Evolutionary conservation across 768 basidiomycete genomes (phyloP).

Genomic region (Boletus vinaceobasis): DNA sequence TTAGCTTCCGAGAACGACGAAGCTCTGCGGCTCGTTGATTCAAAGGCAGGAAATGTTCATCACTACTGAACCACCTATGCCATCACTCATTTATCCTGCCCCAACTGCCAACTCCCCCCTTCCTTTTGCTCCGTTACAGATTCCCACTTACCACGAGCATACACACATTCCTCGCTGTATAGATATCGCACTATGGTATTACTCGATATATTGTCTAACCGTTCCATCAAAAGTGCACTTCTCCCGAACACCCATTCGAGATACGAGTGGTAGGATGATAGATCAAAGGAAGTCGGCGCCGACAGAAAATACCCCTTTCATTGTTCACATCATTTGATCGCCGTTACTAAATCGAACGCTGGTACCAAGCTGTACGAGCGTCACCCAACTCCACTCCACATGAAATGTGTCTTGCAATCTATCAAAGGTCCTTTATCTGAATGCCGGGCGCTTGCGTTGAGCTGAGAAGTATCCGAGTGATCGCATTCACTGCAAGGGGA

Average conservation of each 20-base stretch:
- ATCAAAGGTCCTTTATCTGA: conserved; percentile 72
- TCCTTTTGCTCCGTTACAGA: not conserved
- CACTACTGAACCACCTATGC: conserved; percentile 2
- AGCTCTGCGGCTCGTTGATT: conserved; percentile 7
- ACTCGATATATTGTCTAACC: conserved; percentile 2
- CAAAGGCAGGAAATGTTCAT: conserved; percentile 3
- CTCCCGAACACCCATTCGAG: not conserved
- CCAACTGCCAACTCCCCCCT: no score
- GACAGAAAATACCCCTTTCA: not conserved
- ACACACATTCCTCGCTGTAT: not conserved
- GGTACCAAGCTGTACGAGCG: conserved; percentile 23
- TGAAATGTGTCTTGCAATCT: not conserved
- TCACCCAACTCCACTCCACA: conserved; percentile 1
- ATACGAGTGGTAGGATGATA: not conserved
- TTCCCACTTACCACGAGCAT: not conserved
- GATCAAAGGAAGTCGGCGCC: conserved; percentile 1
- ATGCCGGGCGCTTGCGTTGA: conserved; percentile 89
- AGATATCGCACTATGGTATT: not conserved
- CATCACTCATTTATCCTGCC: not conserved
- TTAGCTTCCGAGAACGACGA: not conserved
- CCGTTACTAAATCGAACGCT: conserved; percentile 18
- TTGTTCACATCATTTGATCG: conserved; percentile 21
- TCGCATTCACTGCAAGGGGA: conserved; percentile 55
- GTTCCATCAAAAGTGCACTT: not conserved
- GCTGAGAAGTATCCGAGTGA: conserved; percentile 80